Conservation (phyloP, 1,139 yeast species). For the Torulaspora pretoriensis region DNA sequence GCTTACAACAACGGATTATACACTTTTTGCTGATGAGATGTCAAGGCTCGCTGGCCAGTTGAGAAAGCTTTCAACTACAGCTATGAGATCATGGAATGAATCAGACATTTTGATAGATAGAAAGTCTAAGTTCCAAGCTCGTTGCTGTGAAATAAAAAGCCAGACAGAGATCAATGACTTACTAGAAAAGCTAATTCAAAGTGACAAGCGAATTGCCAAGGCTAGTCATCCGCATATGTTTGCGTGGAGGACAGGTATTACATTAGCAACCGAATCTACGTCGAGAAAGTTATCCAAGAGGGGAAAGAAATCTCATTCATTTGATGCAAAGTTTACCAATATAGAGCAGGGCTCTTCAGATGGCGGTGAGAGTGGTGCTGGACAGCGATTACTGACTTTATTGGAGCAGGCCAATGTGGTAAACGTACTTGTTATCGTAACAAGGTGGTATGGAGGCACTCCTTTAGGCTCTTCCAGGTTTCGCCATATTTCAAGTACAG, state of each 20-base stretch:
- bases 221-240: conserved; percentile 65
- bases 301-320: conserved; percentile 9
- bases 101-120: conserved; percentile 42
- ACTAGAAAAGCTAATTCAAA: conserved; percentile 40
- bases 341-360: conserved; percentile 56
- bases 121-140: conserved; percentile 61
- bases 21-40: background rate
- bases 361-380: conserved; percentile 66
- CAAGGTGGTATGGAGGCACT: conserved; percentile 71
- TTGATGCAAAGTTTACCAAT: conserved; percentile 18
- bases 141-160: conserved; percentile 42
- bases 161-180: conserved; percentile 42
- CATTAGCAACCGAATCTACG: background rate
- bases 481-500: conserved; percentile 54
- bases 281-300: conserved; percentile 9
- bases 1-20: too few species aligned
- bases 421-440: conserved; percentile 57
- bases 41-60: background rate
- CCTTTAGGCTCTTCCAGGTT: conserved; percentile 64
- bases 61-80: background rate
- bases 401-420: conserved; percentile 45
- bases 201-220: conserved; percentile 44
- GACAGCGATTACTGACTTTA: conserved; percentile 48
- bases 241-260: conserved; percentile 57
- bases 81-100: conserved; percentile 34